These are phyloP conservation scores for Esteya vermicola DNA, from an alignment of 2,329 filamentous ascomycete genomes.

Conservation along the genomic window DNA sequence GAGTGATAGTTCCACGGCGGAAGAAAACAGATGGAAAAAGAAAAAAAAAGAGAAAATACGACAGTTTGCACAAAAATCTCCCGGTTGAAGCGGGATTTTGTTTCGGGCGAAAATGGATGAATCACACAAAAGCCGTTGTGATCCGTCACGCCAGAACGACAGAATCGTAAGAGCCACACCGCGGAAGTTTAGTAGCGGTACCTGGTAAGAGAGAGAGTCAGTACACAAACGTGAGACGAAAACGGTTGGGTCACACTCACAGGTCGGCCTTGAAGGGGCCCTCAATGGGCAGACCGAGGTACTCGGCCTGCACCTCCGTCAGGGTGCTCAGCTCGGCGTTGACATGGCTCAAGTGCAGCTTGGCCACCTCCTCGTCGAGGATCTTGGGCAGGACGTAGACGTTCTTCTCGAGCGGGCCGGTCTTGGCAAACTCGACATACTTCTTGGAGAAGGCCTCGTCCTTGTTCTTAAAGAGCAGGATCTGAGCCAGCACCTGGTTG, in stretches of 20 bases:
- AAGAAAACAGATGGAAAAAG: too few relatives aligned
- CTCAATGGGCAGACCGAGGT: slow-evolving; percentile 72
- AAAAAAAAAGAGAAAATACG: background rate
- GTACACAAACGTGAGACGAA: background rate
- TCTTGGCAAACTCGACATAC: slow-evolving; percentile 92
- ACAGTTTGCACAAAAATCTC: background rate
- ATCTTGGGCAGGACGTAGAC: slow-evolving; percentile 99
- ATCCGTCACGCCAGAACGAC: too few relatives aligned
- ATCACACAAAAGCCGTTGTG: background rate
- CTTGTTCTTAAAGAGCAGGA: slow-evolving; percentile 89
- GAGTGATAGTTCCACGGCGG: too few relatives aligned
- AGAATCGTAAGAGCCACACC: background rate
- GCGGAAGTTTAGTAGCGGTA: slow-evolving; percentile 49
- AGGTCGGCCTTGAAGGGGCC: slow-evolving; percentile 96
- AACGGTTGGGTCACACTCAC: slow-evolving; percentile 38
- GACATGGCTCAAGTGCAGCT: slow-evolving; percentile 83
- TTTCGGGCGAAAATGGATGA: too few relatives aligned
- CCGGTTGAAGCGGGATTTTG: slow-evolving; percentile 5
- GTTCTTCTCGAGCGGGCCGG: slow-evolving; percentile 75
- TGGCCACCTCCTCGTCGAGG: slow-evolving; percentile 95
- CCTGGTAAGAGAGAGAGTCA: slow-evolving; percentile 18
- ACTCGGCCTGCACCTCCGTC: slow-evolving; percentile 78
- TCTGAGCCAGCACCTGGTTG: slow-evolving; percentile 99
- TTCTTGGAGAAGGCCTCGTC: slow-evolving; percentile 81
- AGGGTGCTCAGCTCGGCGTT: slow-evolving; percentile 88